Conservation (phyloP, 306 rosid species). For the Malus sylvestris region DNA sequence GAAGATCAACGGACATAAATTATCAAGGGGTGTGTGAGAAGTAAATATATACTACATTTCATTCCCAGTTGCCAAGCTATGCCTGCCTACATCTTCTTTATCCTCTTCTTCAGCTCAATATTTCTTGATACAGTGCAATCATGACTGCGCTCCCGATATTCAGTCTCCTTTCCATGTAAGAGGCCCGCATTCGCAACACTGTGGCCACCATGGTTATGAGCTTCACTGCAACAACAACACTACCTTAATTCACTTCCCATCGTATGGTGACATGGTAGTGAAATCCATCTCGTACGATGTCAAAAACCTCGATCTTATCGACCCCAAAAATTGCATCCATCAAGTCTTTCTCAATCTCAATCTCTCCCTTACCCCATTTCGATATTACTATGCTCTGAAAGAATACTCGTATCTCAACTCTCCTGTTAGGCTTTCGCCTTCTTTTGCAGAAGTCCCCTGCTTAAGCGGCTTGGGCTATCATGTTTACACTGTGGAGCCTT, state of each 20-base stretch:
- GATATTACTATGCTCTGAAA: slow-evolving; percentile 37
- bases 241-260: slow-evolving; percentile 55
- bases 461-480: slow-evolving; percentile 37
- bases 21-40: too few relatives aligned
- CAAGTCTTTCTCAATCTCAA: slow-evolving; percentile 61
- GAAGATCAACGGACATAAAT: too few relatives aligned
- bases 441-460: slow-evolving; percentile 52
- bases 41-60: too few relatives aligned
- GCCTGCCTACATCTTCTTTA: slow-evolving; percentile 28
- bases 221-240: slow-evolving; percentile 35
- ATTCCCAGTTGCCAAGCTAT: slow-evolving; percentile 8
- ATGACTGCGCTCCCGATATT: slow-evolving; percentile 22
- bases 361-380: slow-evolving; percentile 56
- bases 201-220: slow-evolving; percentile 15
- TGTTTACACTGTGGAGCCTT: slow-evolving; percentile 59
- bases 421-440: slow-evolving; percentile 20
- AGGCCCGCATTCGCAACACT: slow-evolving; percentile 9
- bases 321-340: slow-evolving; percentile 54
- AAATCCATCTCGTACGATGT: slow-evolving; percentile 60
- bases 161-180: slow-evolving; percentile 40
- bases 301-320: slow-evolving; percentile 49
- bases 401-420: slow-evolving; percentile 58
- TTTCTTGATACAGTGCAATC: slow-evolving; percentile 26
- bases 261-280: slow-evolving; percentile 44
- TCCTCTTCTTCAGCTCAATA: slow-evolving; percentile 33